Conservation (phyloP, 306 rosid species). For the Cyamopsis tetragonoloba region DNA sequence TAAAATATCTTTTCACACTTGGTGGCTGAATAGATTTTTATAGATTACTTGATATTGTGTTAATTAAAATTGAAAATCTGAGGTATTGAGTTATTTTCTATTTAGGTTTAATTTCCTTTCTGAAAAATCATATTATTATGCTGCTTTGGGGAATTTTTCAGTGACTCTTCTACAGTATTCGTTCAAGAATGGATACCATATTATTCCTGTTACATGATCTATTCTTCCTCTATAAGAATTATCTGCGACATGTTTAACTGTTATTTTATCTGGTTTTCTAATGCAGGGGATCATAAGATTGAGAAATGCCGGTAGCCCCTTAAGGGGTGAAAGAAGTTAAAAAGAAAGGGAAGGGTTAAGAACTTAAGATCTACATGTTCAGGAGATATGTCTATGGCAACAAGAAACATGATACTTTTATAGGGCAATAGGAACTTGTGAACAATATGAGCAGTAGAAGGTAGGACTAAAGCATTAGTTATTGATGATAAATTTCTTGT, state of each 20-base stretch:
- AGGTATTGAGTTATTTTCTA: neutral
- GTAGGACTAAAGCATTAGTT: neutral
- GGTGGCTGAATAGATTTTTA: neutral
- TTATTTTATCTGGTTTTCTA: neutral
- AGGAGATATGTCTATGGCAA: slow-evolving; percentile 22
- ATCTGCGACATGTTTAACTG: neutral
- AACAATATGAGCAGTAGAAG: slow-evolving; percentile 4
- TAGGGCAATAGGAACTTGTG: slow-evolving; percentile 21
- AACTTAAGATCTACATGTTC: slow-evolving; percentile 16
- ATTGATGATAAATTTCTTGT: neutral
- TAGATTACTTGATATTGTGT: neutral
- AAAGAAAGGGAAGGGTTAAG: neutral
- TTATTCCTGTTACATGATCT: neutral
- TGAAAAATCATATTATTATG: neutral
- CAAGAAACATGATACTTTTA: slow-evolving; percentile 12
- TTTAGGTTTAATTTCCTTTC: neutral
- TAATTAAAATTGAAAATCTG: neutral
- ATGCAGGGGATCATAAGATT: slow-evolving; percentile 49
- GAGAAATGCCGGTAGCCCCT: slow-evolving; percentile 27
- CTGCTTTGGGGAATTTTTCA: neutral
- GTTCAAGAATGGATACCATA: too few species aligned
- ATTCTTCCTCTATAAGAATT: neutral
- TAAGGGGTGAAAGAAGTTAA: neutral
- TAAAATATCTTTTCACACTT: neutral
- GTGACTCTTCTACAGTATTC: neutral